Conservation (phyloP, 208 protist genomes). For the Borovskyia barvae region DNA sequence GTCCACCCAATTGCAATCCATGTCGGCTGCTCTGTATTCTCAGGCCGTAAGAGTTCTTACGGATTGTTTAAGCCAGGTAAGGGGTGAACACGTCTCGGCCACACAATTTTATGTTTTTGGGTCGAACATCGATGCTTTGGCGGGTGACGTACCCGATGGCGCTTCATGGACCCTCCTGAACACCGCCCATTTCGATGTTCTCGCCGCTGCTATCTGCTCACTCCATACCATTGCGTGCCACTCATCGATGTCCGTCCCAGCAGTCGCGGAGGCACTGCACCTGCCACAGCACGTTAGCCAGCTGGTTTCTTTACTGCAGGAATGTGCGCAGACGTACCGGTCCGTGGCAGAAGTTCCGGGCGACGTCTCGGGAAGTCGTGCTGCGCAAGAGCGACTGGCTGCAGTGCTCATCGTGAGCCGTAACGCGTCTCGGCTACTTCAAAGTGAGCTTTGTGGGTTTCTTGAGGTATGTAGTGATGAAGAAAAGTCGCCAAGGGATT, state of each 20-base stretch:
- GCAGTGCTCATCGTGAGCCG: slow-evolving; percentile 43
- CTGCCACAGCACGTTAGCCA: slow-evolving; percentile 3
- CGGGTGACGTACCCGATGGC: too few species aligned
- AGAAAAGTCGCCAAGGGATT: background rate
- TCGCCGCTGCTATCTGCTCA: slow-evolving; percentile 7
- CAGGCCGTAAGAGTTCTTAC: too few species aligned
- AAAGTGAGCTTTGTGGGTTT: slow-evolving; percentile 49
- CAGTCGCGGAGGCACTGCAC: slow-evolving; percentile 6
- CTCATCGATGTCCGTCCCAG: background rate
- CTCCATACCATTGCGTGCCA: slow-evolving; percentile 18
- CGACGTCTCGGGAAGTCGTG: background rate
- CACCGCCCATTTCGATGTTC: slow-evolving; percentile 13
- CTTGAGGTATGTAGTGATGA: slow-evolving; percentile 8
- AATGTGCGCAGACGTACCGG: background rate
- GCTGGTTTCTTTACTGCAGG: slow-evolving; percentile 12
- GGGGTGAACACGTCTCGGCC: too few species aligned
- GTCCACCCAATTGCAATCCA: slow-evolving; percentile 20
- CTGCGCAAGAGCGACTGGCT: slow-evolving; percentile 24
- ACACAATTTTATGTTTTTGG: too few species aligned
- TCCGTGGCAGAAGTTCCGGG: background rate
- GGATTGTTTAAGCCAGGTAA: too few species aligned
- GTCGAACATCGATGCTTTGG: too few species aligned
- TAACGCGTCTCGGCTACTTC: slow-evolving; percentile 55
- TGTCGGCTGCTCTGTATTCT: slow-evolving; percentile 18
- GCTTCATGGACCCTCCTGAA: slow-evolving; percentile 21